Percentiles rank a stretch among this genome's conserved stretches.
These are phyloP conservation scores for Secale cereale DNA, from an alignment of 176 grass and related monocot species.

Conservation along the genomic window DNA sequence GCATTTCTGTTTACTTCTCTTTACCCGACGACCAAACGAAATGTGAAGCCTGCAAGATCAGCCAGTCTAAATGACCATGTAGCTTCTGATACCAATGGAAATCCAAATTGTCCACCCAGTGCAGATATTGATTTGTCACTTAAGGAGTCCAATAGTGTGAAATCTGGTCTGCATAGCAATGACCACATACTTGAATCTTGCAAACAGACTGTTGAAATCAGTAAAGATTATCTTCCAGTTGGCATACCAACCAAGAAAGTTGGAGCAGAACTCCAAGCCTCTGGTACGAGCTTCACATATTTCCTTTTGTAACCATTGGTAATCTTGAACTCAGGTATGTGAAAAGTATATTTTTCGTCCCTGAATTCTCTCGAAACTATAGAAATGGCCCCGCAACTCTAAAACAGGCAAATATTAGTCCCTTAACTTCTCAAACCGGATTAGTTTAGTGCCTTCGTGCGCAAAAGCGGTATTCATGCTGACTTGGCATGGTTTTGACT, in stretches of 20 bases:
- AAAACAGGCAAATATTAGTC: too few species aligned
- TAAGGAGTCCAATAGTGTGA: slow-evolving; percentile 25
- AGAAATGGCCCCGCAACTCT: too few species aligned
- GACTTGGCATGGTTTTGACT: neutral
- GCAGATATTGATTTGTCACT: slow-evolving; percentile 20
- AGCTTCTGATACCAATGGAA: slow-evolving; percentile 29
- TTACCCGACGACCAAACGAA: slow-evolving; percentile 38
- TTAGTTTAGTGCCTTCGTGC: neutral
- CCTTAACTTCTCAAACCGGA: neutral
- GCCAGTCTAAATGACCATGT: neutral
- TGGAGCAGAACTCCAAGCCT: slow-evolving; percentile 91
- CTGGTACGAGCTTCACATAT: slow-evolving; percentile 42
- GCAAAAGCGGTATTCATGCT: neutral
- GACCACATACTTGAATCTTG: slow-evolving; percentile 49
- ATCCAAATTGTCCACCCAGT: slow-evolving; percentile 18
- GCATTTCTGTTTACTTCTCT: slow-evolving; percentile 87
- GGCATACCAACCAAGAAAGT: slow-evolving; percentile 79
- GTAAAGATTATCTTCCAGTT: slow-evolving; percentile 67
- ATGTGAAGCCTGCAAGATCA: slow-evolving; percentile 32
- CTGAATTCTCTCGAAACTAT: too few species aligned
- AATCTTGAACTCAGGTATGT: neutral
- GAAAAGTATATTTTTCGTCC: too few species aligned
- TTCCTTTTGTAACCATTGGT: neutral
- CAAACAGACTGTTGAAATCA: slow-evolving; percentile 54
- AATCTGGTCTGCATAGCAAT: slow-evolving; percentile 24